Percentiles rank a stretch among this genome's conserved stretches.
These are phyloP conservation scores for Trapa bicornis DNA, from an alignment of 345 rosid species.

Conservation along the genomic window DNA sequence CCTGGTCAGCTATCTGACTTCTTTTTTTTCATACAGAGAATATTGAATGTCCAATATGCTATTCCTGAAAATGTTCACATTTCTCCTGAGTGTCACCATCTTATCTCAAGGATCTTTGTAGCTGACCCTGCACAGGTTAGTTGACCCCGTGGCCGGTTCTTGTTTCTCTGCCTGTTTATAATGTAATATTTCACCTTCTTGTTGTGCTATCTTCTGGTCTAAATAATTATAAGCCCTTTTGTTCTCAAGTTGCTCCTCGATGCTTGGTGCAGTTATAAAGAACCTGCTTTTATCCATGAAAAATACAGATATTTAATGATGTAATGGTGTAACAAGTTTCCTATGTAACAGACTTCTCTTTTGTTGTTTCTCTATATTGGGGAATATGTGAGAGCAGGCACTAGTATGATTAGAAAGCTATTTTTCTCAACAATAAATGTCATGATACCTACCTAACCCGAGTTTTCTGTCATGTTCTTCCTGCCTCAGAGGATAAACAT, in stretches of 20 bases:
- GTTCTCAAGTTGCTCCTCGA: background rate
- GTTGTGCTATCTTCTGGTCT: background rate
- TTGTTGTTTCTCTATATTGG: background rate
- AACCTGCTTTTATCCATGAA: background rate
- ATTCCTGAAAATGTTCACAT: slow-evolving; percentile 89
- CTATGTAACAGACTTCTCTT: background rate
- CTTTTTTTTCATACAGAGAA: slow-evolving; percentile 47
- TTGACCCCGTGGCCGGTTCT: background rate
- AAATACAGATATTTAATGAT: background rate
- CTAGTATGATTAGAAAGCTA: background rate
- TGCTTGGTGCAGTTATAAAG: background rate
- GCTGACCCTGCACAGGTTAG: slow-evolving; percentile 86
- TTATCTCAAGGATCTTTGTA: slow-evolving; percentile 86
- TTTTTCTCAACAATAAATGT: background rate
- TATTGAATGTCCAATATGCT: slow-evolving; percentile 85
- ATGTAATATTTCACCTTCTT: background rate
- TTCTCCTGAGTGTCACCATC: slow-evolving; percentile 82
- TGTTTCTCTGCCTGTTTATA: background rate
- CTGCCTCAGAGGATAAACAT: slow-evolving; percentile 74
- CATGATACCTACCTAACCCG: background rate
- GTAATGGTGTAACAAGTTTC: background rate
- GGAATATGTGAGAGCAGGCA: background rate
- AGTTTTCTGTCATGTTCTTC: background rate
- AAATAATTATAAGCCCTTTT: background rate
- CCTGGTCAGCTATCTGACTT: slow-evolving; percentile 4